A percentile compares a stretch with the other conserved stretches of the same genome.
Conservation (phyloP, 164 flowering plant genomes). For the Umbellularia californica region DNA sequence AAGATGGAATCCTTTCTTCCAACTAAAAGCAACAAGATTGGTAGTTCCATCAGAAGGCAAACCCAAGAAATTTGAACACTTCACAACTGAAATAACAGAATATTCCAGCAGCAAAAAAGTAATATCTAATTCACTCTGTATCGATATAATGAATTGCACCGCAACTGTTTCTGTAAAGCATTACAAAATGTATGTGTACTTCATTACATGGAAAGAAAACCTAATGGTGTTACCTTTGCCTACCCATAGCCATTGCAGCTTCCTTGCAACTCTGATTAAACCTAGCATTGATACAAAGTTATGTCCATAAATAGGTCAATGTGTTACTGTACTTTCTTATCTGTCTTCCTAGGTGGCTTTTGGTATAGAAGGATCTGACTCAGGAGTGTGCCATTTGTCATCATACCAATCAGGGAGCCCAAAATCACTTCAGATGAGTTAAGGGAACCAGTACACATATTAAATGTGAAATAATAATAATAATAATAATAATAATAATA, state of each 20-base stretch:
- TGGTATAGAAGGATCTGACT: slow-evolving; percentile 70
- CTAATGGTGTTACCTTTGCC: not conserved
- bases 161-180: not conserved
- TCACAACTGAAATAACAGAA: too few relatives aligned
- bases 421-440: slow-evolving; percentile 51
- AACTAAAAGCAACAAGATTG: too few relatives aligned
- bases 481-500: too few relatives aligned
- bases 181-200: not conserved
- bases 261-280: not conserved
- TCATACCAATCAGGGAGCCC: slow-evolving; percentile 71
- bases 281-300: not conserved
- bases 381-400: slow-evolving; percentile 73
- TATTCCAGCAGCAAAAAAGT: not conserved
- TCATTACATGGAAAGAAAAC: not conserved
- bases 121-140: not conserved
- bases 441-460: slow-evolving; percentile 29
- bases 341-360: slow-evolving; percentile 50
- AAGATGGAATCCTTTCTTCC: too few relatives aligned
- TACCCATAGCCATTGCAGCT: not conserved
- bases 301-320: not conserved
- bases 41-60: too few relatives aligned
- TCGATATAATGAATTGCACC: not conserved
- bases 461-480: too few relatives aligned
- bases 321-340: slow-evolving; percentile 57
- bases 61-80: too few relatives aligned